A percentile compares a stretch with the other conserved stretches of the same genome.
Evolutionary conservation across 805 yeast species (phyloP).

Genomic region (Citeromyces nyonsensis): DNA sequence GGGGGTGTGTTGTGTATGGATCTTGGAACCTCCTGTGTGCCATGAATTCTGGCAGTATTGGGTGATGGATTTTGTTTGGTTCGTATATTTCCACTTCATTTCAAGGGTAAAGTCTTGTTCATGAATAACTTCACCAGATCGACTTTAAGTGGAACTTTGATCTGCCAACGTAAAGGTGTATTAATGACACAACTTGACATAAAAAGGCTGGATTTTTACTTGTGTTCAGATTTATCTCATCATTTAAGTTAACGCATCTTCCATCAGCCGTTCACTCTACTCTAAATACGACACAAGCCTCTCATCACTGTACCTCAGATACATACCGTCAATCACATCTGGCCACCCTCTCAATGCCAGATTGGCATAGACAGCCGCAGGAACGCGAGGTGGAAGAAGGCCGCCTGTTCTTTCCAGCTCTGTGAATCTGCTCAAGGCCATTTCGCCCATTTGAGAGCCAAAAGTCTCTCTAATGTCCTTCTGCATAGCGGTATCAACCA

Average conservation of each 20-base stretch:
- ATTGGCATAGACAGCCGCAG: conserved; percentile 56
- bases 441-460: conserved; percentile 43
- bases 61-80: no score
- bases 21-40: no score
- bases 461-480: conserved; percentile 52
- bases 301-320: conserved; percentile 43
- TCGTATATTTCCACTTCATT: no score
- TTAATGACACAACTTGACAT: no score
- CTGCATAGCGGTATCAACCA: conserved; percentile 89
- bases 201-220: no score
- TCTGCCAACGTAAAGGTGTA: no score
- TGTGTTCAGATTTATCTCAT: no score
- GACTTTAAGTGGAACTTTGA: no score
- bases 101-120: no score
- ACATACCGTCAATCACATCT: conserved; percentile 45
- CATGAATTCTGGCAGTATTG: no score
- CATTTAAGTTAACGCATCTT: neutral
- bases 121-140: no score
- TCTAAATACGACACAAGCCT: conserved; percentile 4
- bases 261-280: conserved; percentile 1
- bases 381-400: conserved; percentile 53
- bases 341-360: conserved; percentile 49
- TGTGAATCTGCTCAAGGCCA: conserved; percentile 42
- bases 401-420: conserved; percentile 42
- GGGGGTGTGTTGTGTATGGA: no score